phyloP scores from a whole-genome alignment of 1,284 basidiomycete species.

The Bondarzewia mesenterica region DNA sequence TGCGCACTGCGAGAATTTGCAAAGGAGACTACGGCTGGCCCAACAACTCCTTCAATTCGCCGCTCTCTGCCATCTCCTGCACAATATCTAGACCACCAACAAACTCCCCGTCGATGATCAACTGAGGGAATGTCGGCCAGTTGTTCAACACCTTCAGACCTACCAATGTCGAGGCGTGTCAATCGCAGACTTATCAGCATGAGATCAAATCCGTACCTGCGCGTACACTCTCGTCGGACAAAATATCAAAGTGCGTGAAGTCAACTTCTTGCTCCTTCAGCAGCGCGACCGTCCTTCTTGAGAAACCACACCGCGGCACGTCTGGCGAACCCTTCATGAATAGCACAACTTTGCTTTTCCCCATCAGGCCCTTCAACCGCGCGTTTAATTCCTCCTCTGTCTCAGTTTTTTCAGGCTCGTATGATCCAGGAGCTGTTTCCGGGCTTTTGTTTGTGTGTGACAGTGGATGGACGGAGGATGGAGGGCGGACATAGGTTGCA shows the following conservation, averaged over 20 bases:
- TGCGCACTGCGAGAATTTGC: too few relatives aligned
- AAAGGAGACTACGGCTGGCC: too few relatives aligned
- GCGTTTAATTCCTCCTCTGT: conserved; percentile 56
- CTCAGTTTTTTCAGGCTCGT: conserved; percentile 37
- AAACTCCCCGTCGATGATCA: conserved; percentile 65
- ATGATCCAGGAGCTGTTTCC: conserved; percentile 14
- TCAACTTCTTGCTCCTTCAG: conserved; percentile 53
- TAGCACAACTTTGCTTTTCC: conserved; percentile 67
- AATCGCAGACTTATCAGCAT: background rate
- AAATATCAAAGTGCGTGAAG: conserved; percentile 70
- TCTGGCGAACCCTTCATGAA: conserved; percentile 98
- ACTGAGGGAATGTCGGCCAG: conserved; percentile 65
- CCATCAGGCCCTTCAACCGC: conserved; percentile 65
- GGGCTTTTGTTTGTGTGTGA: conserved; percentile 29
- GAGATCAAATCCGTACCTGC: conserved; percentile 30
- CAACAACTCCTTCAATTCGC: conserved; percentile 33
- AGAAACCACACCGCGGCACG: conserved; percentile 82
- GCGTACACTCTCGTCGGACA: conserved; percentile 63
- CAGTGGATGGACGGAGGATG: conserved; percentile 32
- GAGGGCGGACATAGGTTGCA: conserved; percentile 40
- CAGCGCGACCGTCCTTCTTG: conserved; percentile 60
- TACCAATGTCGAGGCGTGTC: conserved; percentile 11
- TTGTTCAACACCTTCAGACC: conserved; percentile 53
- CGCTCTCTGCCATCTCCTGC: conserved; percentile 49
- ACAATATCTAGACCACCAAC: conserved; percentile 64